Conservation (phyloP, 1,284 basidiomycete species). For the Coniferiporia weirii region DNA sequence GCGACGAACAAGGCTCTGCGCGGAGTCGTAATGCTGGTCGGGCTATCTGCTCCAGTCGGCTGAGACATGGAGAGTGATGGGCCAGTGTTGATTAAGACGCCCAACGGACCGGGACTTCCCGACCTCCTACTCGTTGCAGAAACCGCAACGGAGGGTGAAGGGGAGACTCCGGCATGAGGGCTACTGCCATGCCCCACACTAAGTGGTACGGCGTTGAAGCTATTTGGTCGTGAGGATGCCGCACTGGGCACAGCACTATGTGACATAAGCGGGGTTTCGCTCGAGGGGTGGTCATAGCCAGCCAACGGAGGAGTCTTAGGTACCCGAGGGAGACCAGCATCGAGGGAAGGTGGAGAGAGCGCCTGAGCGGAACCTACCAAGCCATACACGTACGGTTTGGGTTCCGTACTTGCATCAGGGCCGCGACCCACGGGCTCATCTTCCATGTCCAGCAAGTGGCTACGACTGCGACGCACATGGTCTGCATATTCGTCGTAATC, state of each 20-base stretch:
- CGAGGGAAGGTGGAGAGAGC: conserved; percentile 5
- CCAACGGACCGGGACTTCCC: conserved; percentile 6
- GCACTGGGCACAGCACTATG: conserved; percentile 5
- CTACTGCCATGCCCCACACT: not conserved
- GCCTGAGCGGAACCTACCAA: conserved; percentile 19
- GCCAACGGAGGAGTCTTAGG: not conserved
- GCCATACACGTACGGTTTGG: conserved; percentile 25
- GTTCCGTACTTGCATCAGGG: conserved; percentile 17
- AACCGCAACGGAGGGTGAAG: not conserved
- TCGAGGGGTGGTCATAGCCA: conserved; percentile 2
- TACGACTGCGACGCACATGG: not conserved
- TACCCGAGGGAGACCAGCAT: conserved; percentile 3
- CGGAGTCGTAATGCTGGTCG: conserved; percentile 4
- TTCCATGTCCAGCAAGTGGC: conserved; percentile 15
- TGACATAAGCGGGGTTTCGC: conserved; percentile 7
- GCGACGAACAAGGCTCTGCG: conserved; percentile 10
- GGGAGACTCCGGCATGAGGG: not conserved
- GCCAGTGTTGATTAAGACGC: conserved; percentile 11
- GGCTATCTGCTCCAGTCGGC: conserved; percentile 2
- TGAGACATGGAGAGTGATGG: conserved; percentile 3
- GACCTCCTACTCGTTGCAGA: not conserved
- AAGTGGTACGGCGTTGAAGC: not conserved
- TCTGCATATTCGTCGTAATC: conserved; percentile 14
- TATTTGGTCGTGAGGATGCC: not conserved
- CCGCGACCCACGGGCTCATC: conserved; percentile 7